Percentiles rank a stretch among this genome's conserved stretches.
Conservation (phyloP, 2,329 filamentous ascomycete species). For the Diplodia scrobiculata region DNA sequence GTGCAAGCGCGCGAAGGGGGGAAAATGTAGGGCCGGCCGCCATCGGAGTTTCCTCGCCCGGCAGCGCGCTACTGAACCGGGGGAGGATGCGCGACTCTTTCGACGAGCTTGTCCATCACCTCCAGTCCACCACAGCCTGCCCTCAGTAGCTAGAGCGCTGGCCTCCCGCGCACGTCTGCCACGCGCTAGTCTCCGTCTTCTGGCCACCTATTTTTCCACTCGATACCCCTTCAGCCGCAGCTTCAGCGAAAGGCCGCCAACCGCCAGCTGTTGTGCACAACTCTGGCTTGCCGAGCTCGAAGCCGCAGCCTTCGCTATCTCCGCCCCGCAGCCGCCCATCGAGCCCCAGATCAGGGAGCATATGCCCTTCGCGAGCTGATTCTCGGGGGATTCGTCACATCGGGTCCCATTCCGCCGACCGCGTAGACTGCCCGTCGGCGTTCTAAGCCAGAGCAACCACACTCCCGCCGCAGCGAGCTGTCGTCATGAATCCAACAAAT, state of each 20-base stretch:
- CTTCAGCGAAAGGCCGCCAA: background rate
- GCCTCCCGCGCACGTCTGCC: conserved; percentile 14
- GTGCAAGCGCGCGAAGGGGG: conserved; percentile 1
- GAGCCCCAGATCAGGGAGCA: conserved; percentile 19
- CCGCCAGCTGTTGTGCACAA: conserved; percentile 22
- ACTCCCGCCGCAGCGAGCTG: conserved; percentile 9
- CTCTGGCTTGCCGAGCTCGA: conserved; percentile 21
- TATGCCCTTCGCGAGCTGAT: conserved; percentile 25
- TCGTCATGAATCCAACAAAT: conserved; percentile 45
- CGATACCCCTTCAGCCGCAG: background rate
- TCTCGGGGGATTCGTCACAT: background rate
- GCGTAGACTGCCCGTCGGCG: background rate
- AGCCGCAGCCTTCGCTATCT: conserved; percentile 20
- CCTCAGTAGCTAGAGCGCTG: conserved; percentile 10
- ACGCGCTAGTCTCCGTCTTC: background rate
- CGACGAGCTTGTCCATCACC: conserved; percentile 26
- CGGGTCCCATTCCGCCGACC: conserved; percentile 17
- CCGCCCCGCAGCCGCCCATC: conserved; percentile 1
- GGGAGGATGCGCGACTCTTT: conserved; percentile 30
- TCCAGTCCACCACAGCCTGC: background rate
- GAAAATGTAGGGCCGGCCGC: conserved; percentile 6
- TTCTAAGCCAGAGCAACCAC: background rate
- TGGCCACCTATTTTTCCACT: background rate
- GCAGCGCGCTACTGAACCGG: conserved; percentile 25
- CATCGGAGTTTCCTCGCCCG: conserved; percentile 29